Percentiles rank a stretch among this genome's conserved stretches.
phyloP scores from a whole-genome alignment of 2,329 filamentous ascomycete species.

The Talaromyces verruculosus region DNA sequence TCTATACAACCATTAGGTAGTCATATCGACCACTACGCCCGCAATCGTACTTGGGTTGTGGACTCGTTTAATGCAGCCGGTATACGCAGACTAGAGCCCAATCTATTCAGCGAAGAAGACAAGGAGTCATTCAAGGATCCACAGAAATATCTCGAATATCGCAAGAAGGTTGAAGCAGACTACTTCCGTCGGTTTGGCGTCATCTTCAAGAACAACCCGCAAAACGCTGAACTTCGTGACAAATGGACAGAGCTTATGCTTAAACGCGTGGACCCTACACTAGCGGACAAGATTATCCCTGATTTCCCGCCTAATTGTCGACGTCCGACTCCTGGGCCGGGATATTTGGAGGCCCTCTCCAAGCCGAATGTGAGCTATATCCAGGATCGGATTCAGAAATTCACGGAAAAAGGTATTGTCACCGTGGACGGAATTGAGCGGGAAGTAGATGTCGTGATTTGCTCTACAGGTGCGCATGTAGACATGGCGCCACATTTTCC shows the following conservation, averaged over 20 bases:
- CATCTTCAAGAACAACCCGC: constrained; percentile 56
- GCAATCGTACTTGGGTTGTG: constrained; percentile 68
- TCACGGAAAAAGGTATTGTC: constrained; percentile 61
- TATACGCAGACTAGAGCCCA: constrained; percentile 55
- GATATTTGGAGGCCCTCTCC: constrained; percentile 65
- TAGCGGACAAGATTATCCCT: constrained; percentile 58
- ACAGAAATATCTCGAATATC: constrained; percentile 59
- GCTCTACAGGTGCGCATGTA: constrained; percentile 66
- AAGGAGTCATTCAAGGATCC: constrained; percentile 61
- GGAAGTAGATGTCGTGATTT: constrained; percentile 65
- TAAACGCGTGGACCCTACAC: constrained; percentile 55
- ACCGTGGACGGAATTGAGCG: constrained; percentile 58
- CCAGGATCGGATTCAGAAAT: constrained; percentile 55
- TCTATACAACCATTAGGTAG: constrained; percentile 41
- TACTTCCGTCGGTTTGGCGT: constrained; percentile 62
- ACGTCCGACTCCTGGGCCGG: constrained; percentile 64
- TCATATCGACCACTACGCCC: constrained; percentile 63
- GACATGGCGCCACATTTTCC: constrained; percentile 61
- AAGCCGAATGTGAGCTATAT: constrained; percentile 64
- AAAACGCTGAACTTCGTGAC: constrained; percentile 51
- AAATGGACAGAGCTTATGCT: constrained; percentile 57
- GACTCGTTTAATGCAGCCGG: constrained; percentile 59
- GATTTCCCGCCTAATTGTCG: constrained; percentile 66
- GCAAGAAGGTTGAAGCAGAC: constrained; percentile 58
- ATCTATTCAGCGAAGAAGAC: constrained; percentile 56